A percentile compares a stretch with the other conserved stretches of the same genome.
These are phyloP conservation scores for Auricularia heimuer DNA, from an alignment of 768 basidiomycete species.

Conservation along the genomic window DNA sequence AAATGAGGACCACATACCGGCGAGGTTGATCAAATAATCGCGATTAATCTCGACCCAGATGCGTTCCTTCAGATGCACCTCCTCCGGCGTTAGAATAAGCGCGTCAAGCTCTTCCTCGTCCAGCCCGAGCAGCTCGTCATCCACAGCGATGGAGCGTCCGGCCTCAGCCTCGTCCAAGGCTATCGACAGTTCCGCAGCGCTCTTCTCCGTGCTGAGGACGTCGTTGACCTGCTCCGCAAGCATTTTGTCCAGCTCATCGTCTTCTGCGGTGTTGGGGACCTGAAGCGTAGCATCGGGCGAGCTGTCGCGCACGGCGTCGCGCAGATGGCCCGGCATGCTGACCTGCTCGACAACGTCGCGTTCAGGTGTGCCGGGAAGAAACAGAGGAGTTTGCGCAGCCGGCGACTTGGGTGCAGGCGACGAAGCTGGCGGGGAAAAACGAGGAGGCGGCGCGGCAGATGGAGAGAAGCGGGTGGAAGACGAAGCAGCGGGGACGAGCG, in stretches of 20 bases:
- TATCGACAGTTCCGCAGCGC: constrained; percentile 30
- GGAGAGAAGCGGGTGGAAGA: constrained; percentile 31
- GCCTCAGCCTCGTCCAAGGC: constrained; percentile 58
- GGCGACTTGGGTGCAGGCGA: too few relatives aligned
- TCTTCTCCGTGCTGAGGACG: constrained; percentile 54
- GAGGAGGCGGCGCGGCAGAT: constrained; percentile 10
- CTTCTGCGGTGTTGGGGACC: constrained; percentile 21
- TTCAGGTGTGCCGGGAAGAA: too few relatives aligned
- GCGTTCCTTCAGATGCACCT: constrained; percentile 77
- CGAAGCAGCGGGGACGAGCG: not conserved
- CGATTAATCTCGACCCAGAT: constrained; percentile 91
- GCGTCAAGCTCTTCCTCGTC: constrained; percentile 85
- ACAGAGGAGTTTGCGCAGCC: too few relatives aligned
- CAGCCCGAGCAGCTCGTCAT: constrained; percentile 63
- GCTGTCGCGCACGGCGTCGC: too few relatives aligned
- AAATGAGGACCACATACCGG: constrained; percentile 41
- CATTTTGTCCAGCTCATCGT: constrained; percentile 50
- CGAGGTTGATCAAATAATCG: constrained; percentile 82
- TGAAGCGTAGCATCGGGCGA: too few relatives aligned
- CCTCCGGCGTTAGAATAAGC: constrained; percentile 60
- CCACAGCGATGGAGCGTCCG: constrained; percentile 33
- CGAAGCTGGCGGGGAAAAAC: constrained; percentile 17
- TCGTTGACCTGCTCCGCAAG: constrained; percentile 62
- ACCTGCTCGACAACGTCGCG: too few relatives aligned
- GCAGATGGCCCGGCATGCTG: too few relatives aligned